These are phyloP conservation scores for Ascochyta fabae DNA, from an alignment of 2,329 filamentous ascomycete genomes.

Conservation along the genomic window DNA sequence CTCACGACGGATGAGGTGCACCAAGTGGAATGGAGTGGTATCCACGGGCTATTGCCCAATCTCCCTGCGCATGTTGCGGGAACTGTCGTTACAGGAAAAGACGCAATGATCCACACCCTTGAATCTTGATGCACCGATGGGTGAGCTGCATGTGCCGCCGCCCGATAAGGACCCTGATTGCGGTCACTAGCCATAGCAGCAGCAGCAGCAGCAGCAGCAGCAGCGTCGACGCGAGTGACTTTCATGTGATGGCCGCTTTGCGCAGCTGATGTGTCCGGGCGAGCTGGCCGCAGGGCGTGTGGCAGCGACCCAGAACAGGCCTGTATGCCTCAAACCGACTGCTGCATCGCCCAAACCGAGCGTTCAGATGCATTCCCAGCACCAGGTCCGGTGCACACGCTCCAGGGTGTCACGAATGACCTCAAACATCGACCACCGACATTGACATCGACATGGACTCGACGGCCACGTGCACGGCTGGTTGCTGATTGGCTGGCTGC, in stretches of 20 bases:
- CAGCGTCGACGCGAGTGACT: constrained; percentile 6
- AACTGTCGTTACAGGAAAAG: constrained; percentile 33
- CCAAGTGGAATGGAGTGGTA: constrained; percentile 20
- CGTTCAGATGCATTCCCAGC: constrained; percentile 8
- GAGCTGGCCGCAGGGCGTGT: constrained; percentile 3
- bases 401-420: constrained; percentile 8
- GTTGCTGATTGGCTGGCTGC: constrained; percentile 4
- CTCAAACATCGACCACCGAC: not conserved
- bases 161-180: constrained; percentile 16
- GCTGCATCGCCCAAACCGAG: constrained; percentile 4
- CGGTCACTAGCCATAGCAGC: not conserved
- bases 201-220: not conserved
- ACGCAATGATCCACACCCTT: constrained; percentile 27
- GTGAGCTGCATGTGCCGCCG: constrained; percentile 22
- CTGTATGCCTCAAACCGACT: not conserved
- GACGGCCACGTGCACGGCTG: not conserved
- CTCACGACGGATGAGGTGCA: constrained; percentile 19
- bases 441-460: not conserved
- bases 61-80: constrained; percentile 21
- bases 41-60: constrained; percentile 21
- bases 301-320: not conserved
- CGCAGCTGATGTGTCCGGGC: constrained; percentile 12
- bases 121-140: constrained; percentile 15
- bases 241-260: constrained; percentile 16
- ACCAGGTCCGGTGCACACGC: constrained; percentile 9